These are phyloP conservation scores for Brettanomyces bruxellensis DNA, from an alignment of 805 yeast species.

Conservation along the genomic window DNA sequence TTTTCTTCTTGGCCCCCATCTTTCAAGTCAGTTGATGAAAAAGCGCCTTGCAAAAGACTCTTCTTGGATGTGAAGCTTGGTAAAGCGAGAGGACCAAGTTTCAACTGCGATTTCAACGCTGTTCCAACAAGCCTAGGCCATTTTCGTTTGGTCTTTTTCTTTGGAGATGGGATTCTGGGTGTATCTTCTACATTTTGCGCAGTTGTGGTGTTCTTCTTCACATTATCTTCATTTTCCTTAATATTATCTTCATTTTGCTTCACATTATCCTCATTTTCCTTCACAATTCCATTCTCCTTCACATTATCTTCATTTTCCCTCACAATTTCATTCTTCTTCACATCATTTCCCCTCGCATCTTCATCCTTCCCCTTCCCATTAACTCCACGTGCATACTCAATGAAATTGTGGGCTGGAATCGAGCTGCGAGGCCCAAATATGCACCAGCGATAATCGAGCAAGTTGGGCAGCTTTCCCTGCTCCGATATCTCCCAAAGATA, in stretches of 20 bases:
- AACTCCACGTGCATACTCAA: slow-evolving; percentile 11
- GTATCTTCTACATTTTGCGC: slow-evolving; percentile 11
- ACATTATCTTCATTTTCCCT: neutral
- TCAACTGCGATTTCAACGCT: slow-evolving; percentile 29
- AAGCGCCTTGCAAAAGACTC: neutral
- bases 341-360: slow-evolving; percentile 12
- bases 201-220: neutral
- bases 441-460: slow-evolving; percentile 45
- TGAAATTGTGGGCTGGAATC: slow-evolving; percentile 13
- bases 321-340: slow-evolving; percentile 8
- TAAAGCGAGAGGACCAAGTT: neutral
- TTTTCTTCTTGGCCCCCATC: neutral
- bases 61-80: neutral
- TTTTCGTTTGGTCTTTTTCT: slow-evolving; percentile 33
- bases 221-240: neutral
- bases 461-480: slow-evolving; percentile 28
- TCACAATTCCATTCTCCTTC: neutral
- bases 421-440: slow-evolving; percentile 32
- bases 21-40: neutral
- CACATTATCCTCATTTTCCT: too few species aligned
- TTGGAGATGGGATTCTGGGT: slow-evolving; percentile 45
- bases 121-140: slow-evolving; percentile 42
- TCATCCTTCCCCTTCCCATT: too few species aligned
- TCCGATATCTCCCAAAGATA: slow-evolving; percentile 45
- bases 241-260: too few species aligned